Base-by-base conservation (phyloP, 345 rosid genomes). In the Salix suchowensis region DNA sequence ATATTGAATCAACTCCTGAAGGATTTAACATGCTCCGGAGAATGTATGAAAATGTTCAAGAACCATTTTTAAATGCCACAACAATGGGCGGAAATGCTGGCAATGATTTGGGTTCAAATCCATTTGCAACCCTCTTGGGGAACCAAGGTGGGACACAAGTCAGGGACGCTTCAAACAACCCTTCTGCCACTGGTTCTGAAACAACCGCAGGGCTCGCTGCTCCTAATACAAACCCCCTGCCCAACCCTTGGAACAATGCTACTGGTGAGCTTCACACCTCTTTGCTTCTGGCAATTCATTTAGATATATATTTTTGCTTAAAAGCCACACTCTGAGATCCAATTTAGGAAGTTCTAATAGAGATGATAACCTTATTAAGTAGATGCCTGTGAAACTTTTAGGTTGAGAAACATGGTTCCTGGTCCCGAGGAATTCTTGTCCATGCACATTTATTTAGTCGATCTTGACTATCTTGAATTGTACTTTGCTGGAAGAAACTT, bases 31-130 rank as follows among this genome's bases (percentile, higher is more conserved):
- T 88, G 91, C 92, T 90, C 61, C 86, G 98, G 83, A 91, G 91
- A 68, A 92, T 90, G 97, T 90, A 90, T 85, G 96, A 88, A 84
- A 91, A 87, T 84, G 93, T 89, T 73, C 94, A 92, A 77, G 94
- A 92, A 78, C 96, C 96, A n/a, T 83, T 91, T 30, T 67, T 87
- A 84, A 89, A 89, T 77, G 92, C 94, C 64, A 92, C 94, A 6
- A 84, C 91, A 11, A 85, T 89, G 91, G 85, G 87, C 0, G 90
- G 85, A 76, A 91, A 87, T 79, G 72, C 87, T 72, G 87, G 85
- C 77, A 85, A 69, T 80, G 86, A 85, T 58, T 74, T n/a, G 12
- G 28, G 72, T 46, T 23, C 89, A 73, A 88, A 88, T 74, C 92
- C 91, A 36, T 86, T 86, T 77, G 79, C 92, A 14, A 78, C 92